A percentile compares a stretch with the other conserved stretches of the same genome.
Conservation (phyloP, 495 filamentous ascomycete genomes). For the Trichocladium antarcticum region DNA sequence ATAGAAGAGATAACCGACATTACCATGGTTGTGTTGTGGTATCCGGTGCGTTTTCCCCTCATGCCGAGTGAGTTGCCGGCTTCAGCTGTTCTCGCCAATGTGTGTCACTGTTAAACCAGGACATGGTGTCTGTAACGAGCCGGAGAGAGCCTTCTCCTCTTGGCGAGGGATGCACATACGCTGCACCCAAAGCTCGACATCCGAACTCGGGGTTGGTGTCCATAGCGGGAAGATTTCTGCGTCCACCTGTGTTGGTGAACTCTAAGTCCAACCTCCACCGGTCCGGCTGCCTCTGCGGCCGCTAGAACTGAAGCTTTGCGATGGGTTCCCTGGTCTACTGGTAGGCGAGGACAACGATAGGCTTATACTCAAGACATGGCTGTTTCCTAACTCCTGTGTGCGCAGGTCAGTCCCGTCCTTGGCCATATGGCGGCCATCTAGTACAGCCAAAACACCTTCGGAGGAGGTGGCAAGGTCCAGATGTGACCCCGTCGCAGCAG, state of each 20-base stretch:
- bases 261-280: constrained; percentile 85
- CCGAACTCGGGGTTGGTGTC: constrained; percentile 46
- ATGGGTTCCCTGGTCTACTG: not conserved
- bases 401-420: constrained; percentile 23
- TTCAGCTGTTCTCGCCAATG: too few relatives aligned
- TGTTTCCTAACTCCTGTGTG: constrained; percentile 14
- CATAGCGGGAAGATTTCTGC: constrained; percentile 58
- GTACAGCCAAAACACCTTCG: not conserved
- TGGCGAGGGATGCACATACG: constrained; percentile 83
- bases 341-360: constrained; percentile 23
- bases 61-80: too few relatives aligned
- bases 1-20: too few relatives aligned
- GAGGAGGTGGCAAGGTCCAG: not conserved
- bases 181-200: constrained; percentile 84
- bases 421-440: constrained; percentile 18
- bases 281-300: constrained; percentile 46
- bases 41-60: too few relatives aligned
- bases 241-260: constrained; percentile 44
- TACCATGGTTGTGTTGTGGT: too few relatives aligned
- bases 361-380: constrained; percentile 23
- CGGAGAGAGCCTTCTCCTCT: too few relatives aligned
- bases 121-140: too few relatives aligned
- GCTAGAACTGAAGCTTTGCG: constrained; percentile 9
- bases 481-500: not conserved
- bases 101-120: too few relatives aligned